Evolutionary conservation across 805 yeast species (phyloP).

Genomic region (Saccharomyces kudriavzevii): DNA sequence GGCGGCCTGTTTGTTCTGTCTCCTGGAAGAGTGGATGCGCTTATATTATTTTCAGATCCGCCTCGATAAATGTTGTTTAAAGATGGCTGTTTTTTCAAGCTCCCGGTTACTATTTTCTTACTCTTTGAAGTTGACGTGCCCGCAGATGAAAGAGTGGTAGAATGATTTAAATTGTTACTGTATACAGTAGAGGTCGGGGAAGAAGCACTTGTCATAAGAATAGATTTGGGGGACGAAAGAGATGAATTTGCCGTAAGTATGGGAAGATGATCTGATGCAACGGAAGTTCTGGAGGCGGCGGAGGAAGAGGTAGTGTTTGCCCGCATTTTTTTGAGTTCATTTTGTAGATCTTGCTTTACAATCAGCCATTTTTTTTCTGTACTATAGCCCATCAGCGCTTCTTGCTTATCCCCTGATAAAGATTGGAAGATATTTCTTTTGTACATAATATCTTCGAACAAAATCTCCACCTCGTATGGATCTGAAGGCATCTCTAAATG

Average conservation of each 20-base stretch:
- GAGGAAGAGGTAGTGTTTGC: constrained; percentile 13
- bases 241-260: not conserved
- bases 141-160: not conserved
- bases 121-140: constrained; percentile 1
- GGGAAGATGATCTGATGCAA: not conserved
- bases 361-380: constrained; percentile 85
- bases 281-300: not conserved
- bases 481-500: constrained; percentile 60
- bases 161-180: not conserved
- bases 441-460: constrained; percentile 75
- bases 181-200: not conserved
- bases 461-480: constrained; percentile 55
- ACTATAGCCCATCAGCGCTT: constrained; percentile 67
- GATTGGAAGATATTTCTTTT: constrained; percentile 63
- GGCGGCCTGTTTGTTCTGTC: constrained; percentile 44
- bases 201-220: not conserved
- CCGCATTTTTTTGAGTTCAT: constrained; percentile 56
- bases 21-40: constrained; percentile 16
- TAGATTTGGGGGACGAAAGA: not conserved
- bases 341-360: constrained; percentile 74
- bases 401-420: constrained; percentile 63
- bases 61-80: not conserved
- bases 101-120: not conserved
- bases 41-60: constrained; percentile 14
- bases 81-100: not conserved